These are phyloP conservation scores for Thielaviopsis musarum DNA, from an alignment of 2,329 filamentous ascomycete species.

Conservation along the genomic window DNA sequence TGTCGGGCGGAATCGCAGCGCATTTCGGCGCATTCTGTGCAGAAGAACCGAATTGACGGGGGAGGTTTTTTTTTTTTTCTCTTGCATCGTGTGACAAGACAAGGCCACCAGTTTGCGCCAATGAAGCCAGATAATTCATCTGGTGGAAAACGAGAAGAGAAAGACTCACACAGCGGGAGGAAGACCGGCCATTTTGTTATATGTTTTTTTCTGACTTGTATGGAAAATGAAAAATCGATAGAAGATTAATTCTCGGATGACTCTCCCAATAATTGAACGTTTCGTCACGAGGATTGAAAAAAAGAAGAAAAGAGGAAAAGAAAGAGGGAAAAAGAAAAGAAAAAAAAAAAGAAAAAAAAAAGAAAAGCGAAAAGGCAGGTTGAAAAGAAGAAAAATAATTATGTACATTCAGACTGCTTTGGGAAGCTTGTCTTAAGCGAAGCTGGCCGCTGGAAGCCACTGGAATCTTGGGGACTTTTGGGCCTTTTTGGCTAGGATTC, in stretches of 20 bases:
- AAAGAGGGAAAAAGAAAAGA: not conserved
- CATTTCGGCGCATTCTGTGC: too few relatives aligned
- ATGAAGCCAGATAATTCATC: not conserved
- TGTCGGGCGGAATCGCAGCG: too few relatives aligned
- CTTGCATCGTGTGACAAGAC: too few relatives aligned
- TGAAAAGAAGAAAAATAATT: not conserved
- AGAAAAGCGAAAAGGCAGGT: not conserved
- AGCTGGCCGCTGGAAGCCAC: not conserved
- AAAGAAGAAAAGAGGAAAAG: not conserved
- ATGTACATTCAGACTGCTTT: too few relatives aligned
- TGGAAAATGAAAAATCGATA: not conserved
- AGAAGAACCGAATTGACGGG: not conserved
- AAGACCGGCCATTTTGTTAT: slow-evolving; percentile 13
- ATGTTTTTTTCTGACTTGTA: not conserved
- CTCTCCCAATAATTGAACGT: not conserved
- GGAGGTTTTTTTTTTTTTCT: too few relatives aligned
- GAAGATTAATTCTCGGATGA: not conserved
- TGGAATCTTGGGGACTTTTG: not conserved
- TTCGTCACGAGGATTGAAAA: not conserved
- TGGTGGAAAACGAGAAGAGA: not conserved
- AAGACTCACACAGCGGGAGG: slow-evolving; percentile 14
- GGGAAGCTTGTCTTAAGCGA: not conserved
- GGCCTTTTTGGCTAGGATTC: too few relatives aligned
- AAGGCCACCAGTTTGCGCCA: not conserved
- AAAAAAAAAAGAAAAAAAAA: not conserved